A percentile compares a stretch with the other conserved stretches of the same genome.
Conservation (phyloP, 257 asterid species). For the Solanum boliviense region DNA sequence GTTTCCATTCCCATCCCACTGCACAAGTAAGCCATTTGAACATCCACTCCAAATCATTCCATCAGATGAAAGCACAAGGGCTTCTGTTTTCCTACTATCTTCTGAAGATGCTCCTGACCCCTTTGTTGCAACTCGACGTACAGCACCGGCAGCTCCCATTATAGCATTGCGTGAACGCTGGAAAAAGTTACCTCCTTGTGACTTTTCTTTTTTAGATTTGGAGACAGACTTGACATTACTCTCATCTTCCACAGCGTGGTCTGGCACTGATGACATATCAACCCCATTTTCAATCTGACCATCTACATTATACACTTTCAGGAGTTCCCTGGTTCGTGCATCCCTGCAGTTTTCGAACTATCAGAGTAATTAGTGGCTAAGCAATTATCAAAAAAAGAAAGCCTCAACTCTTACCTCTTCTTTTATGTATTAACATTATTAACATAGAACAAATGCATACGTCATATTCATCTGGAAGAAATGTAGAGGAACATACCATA, state of each 20-base stretch:
- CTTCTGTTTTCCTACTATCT: constrained; percentile 67
- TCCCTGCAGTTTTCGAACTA: constrained; percentile 46
- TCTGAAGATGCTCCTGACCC: constrained; percentile 69
- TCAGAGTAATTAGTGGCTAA: constrained; percentile 4
- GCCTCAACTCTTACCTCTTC: not conserved
- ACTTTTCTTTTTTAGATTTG: constrained; percentile 85
- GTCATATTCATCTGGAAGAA: not conserved
- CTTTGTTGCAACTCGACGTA: constrained; percentile 75
- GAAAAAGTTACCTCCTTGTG: constrained; percentile 57
- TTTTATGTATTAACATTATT: not conserved
- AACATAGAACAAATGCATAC: not conserved
- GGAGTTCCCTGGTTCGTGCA: constrained; percentile 80
- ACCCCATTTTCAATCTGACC: constrained; percentile 79
- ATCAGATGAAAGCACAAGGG: constrained; percentile 60
- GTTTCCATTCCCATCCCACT: constrained; percentile 94
- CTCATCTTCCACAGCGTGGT: constrained; percentile 67
- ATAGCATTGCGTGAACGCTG: constrained; percentile 90
- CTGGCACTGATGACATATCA: constrained; percentile 51
- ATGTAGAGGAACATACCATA: constrained; percentile 42
- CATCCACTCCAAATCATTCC: constrained; percentile 89
- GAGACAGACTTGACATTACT: constrained; percentile 47
- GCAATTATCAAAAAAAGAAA: not conserved
- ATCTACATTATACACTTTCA: constrained; percentile 69
- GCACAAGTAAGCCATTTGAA: constrained; percentile 73
- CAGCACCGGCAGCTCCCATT: constrained; percentile 99